phyloP scores from a whole-genome alignment of 345 rosid genomes.

The Pistacia vera region DNA sequence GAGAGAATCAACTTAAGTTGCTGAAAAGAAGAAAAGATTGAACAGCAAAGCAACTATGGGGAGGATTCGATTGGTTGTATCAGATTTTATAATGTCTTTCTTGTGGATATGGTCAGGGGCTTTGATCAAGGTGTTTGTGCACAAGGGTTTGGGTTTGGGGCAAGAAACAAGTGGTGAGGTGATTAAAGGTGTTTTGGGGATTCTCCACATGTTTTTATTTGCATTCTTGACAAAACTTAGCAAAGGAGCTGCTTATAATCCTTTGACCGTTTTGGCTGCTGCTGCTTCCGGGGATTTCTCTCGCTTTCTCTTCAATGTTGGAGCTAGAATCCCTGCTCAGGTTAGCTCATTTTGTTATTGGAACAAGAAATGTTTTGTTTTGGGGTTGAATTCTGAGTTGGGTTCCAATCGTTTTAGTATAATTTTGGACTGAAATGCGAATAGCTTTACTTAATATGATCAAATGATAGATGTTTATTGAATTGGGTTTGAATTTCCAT shows the following conservation, averaged over 20 bases:
- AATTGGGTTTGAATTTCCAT: too few relatives aligned
- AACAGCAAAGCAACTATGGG: too few relatives aligned
- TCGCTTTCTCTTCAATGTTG: conserved; percentile 52
- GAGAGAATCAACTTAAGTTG: too few relatives aligned
- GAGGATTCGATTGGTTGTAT: conserved; percentile 32
- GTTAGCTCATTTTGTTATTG: conserved; percentile 12
- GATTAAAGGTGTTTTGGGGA: conserved; percentile 35
- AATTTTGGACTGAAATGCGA: too few relatives aligned
- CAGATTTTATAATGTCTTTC: conserved; percentile 59
- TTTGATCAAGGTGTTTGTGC: conserved; percentile 57
- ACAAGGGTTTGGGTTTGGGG: conserved; percentile 42
- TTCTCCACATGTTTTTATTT: conserved; percentile 64
- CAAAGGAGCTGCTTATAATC: conserved; percentile 69
- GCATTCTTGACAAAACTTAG: conserved; percentile 58
- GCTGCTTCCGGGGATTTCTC: conserved; percentile 62
- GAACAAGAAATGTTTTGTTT: too few relatives aligned
- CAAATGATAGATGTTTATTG: too few relatives aligned
- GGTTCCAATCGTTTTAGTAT: too few relatives aligned
- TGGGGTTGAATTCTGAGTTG: too few relatives aligned
- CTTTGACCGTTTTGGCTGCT: conserved; percentile 62
- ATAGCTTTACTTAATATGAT: too few relatives aligned
- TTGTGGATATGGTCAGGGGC: conserved; percentile 85
- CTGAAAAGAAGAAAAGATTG: too few relatives aligned
- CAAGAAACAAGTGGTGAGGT: conserved; percentile 48
- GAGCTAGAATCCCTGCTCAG: conserved; percentile 80